Evolutionary conservation across 768 basidiomycete species (phyloP).

Genomic region (Hemileccinum impolitum): DNA sequence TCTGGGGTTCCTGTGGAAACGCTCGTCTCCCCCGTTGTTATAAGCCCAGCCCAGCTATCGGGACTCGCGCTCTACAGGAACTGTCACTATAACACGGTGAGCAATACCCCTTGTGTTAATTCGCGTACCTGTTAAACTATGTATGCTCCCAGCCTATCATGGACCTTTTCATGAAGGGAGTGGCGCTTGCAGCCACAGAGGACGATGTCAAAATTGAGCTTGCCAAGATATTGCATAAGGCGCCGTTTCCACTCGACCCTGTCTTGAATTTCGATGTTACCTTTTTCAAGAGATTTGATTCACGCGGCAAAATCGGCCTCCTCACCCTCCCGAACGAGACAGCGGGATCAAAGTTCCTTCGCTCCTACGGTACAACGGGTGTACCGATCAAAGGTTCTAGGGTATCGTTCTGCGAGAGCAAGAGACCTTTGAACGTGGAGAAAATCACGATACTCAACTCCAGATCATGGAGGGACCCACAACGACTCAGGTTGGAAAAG

Average conservation of each 20-base stretch:
- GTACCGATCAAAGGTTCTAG: conserved; percentile 25
- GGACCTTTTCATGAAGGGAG: conserved; percentile 35
- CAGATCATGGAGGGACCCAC: conserved; percentile 32
- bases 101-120: not conserved
- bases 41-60: conserved; percentile 6
- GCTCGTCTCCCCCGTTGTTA: conserved; percentile 3
- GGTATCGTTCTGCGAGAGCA: conserved; percentile 22
- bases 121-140: not conserved
- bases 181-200: conserved; percentile 24
- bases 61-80: not conserved
- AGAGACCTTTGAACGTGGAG: conserved; percentile 17
- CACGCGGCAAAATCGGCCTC: conserved; percentile 27
- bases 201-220: conserved; percentile 34
- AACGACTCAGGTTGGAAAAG: conserved; percentile 19
- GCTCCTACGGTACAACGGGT: conserved; percentile 23
- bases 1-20: not conserved
- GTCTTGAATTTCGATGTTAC: conserved; percentile 34
- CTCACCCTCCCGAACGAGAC: conserved; percentile 27
- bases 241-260: conserved; percentile 28
- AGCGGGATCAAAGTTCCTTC: conserved; percentile 25
- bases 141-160: conserved; percentile 22
- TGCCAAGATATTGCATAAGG: conserved; percentile 32
- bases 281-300: conserved; percentile 24
- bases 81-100: conserved; percentile 20
- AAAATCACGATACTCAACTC: conserved; percentile 23